Base-by-base conservation (phyloP, 116 monocot genomes). In the Phalaenopsis hybrid region DNA sequence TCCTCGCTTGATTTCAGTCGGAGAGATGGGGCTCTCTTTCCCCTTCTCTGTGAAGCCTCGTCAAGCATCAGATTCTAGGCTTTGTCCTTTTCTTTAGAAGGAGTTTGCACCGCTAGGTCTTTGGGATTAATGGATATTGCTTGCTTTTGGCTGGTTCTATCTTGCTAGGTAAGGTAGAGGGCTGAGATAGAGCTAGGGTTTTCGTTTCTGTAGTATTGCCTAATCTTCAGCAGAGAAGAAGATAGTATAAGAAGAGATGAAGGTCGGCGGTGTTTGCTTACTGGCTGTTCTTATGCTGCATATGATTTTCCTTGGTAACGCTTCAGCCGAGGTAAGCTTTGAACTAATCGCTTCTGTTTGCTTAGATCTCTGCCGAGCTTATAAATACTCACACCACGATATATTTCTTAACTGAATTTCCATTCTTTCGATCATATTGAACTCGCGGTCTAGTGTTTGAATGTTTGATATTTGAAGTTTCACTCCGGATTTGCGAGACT, bases 1-100 rank as follows among this genome's bases (percentile, higher is more conserved):
- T 65, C 65, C 21, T 65, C 65, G 65, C 65, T 65, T 21, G 23
- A 23, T 65, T 25, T 65, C 65, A 12, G 0, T 65, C 23, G 25
- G 25, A 65, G 23, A 21, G 55, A 55, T 55, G 55, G 55, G 65
- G 6, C 4, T 37, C 16, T 37, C 11, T 72, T 41, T 8, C 16
- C 41, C 11, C 37, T 72, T 72, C 16, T 41, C 37, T 15, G 41
- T 37, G 16, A 72, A 17, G 15, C 37, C 34, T 72, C 72, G 3
- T 16, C 16, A 13, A 72, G 72, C 33, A 72, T 72, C 72, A 72
- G 72, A 37, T 72, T 72, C 72, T 33, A 72, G 72, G 67, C 41
- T 8, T 65, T 25, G 4, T 65, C 23, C n/a, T 72, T 37, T 33
- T 25, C 37, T 16, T 72, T 72, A 41, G 1, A 72, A 37, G 41